Evolutionary conservation across 176 grass and related monocot species (phyloP).

Genomic region (Luzula sylvatica): DNA sequence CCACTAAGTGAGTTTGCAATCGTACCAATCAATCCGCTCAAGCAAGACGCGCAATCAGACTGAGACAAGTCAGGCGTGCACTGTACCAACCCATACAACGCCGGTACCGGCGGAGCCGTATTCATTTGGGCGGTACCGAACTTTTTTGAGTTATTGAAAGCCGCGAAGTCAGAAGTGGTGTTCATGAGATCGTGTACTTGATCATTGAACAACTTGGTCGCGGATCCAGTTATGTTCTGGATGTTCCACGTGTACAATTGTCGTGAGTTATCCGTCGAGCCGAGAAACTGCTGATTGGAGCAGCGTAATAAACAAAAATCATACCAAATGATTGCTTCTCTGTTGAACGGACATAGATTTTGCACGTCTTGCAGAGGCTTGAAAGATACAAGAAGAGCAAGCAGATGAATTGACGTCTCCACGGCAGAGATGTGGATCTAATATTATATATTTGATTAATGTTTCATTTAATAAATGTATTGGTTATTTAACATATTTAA

Average conservation of each 20-base stretch:
- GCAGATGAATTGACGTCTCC: too few species aligned
- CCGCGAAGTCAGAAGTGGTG: slow-evolving; percentile 4
- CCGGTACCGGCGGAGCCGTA: not conserved
- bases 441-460: too few species aligned
- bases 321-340: slow-evolving; percentile 21
- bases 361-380: too few species aligned
- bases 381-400: too few species aligned
- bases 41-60: slow-evolving; percentile 20
- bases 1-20: not conserved
- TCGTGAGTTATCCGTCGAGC: not conserved
- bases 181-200: slow-evolving; percentile 1
- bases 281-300: slow-evolving; percentile 38
- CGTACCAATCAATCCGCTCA: not conserved
- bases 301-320: slow-evolving; percentile 41
- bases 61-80: slow-evolving; percentile 27
- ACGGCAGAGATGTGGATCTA: too few species aligned
- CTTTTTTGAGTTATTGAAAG: not conserved
- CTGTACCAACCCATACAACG: slow-evolving; percentile 24
- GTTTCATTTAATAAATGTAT: too few species aligned
- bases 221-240: not conserved
- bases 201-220: slow-evolving; percentile 3
- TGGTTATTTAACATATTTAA: too few species aligned
- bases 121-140: slow-evolving; percentile 18
- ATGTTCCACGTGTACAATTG: not conserved
- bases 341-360: slow-evolving; percentile 24